phyloP scores from a whole-genome alignment of 1,284 basidiomycete genomes.

The Trichosporon faecale region DNA sequence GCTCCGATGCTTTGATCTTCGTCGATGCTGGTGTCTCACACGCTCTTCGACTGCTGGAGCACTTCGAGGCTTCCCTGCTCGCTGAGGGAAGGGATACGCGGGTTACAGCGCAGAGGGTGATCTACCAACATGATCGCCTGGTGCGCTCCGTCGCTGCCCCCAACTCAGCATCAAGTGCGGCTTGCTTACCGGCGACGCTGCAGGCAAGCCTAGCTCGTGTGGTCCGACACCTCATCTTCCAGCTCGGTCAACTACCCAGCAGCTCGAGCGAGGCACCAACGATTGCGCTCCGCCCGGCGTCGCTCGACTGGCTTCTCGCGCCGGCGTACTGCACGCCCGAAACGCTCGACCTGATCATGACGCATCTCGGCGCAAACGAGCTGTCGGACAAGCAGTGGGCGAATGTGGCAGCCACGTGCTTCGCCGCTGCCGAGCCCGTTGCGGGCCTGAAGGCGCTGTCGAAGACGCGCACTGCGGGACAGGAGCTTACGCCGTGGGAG shows the following conservation, averaged over 20 bases:
- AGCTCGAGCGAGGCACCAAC: background rate
- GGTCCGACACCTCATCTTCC: background rate
- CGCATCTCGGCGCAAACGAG: background rate
- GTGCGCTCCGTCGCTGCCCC: background rate
- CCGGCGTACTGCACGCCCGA: background rate
- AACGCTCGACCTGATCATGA: background rate
- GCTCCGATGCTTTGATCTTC: background rate
- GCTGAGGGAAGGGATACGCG: background rate
- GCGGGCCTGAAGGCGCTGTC: slow-evolving; percentile 6
- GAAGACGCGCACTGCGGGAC: background rate
- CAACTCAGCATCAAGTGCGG: background rate
- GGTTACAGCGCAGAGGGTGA: background rate
- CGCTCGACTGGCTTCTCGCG: slow-evolving; percentile 8
- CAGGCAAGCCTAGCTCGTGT: background rate
- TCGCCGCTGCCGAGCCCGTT: background rate
- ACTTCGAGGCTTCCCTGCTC: background rate
- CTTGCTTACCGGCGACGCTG: background rate
- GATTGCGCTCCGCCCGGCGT: background rate
- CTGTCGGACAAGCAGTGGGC: slow-evolving; percentile 13
- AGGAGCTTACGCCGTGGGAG: background rate
- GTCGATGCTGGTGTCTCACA: background rate
- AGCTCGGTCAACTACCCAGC: background rate
- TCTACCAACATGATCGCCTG: background rate
- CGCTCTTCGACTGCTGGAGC: background rate
- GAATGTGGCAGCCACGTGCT: background rate